phyloP scores from a whole-genome alignment of 83 land plant species.

The Picea abies region DNA sequence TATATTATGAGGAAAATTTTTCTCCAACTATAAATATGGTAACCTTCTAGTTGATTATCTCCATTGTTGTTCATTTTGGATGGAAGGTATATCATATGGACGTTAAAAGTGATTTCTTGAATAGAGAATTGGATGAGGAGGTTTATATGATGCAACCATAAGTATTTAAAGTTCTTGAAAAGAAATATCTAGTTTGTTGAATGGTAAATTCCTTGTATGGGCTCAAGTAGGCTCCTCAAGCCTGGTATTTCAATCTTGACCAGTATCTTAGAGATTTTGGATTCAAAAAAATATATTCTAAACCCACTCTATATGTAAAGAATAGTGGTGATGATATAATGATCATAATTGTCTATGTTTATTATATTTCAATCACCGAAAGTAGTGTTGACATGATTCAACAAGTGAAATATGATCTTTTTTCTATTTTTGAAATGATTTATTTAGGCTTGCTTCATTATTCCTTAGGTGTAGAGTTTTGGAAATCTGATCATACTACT shows the following conservation, averaged over 20 bases:
- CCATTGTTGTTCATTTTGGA: neutral
- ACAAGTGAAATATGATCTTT: no score
- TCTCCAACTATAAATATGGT: neutral
- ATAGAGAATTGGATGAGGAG: neutral
- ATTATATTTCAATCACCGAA: no score
- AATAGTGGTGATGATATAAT: no score
- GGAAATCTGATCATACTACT: no score
- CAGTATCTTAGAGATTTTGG: neutral
- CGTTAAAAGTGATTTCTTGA: neutral
- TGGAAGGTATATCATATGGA: neutral
- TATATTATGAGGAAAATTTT: neutral
- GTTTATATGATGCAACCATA: neutral
- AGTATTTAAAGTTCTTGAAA: neutral
- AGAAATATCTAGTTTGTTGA: neutral
- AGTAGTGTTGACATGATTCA: no score
- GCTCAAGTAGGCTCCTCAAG: neutral
- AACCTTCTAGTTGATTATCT: neutral
- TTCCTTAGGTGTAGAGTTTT: no score
- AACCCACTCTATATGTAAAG: neutral
- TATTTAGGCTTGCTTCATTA: no score
- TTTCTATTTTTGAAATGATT: no score
- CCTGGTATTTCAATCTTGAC: neutral
- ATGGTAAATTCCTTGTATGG: neutral
- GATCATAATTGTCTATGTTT: no score
- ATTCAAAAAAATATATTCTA: neutral